These are phyloP conservation scores for Theobroma grandiflorum DNA, from an alignment of 441 rosid species.

Conservation along the genomic window DNA sequence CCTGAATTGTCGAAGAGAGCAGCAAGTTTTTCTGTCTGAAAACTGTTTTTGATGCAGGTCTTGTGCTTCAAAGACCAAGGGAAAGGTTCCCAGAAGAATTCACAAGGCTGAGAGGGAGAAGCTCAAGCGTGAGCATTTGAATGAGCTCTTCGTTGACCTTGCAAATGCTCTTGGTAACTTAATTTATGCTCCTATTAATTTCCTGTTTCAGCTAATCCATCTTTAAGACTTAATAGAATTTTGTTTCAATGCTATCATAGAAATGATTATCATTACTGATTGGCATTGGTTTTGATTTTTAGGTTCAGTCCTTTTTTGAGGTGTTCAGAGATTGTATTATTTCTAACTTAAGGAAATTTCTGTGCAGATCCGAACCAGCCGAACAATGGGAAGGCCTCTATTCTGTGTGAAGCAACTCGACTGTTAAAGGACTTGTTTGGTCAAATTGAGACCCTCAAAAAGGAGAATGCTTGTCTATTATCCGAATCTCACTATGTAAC, in stretches of 20 bases:
- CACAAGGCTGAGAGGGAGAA: conserved; percentile 95
- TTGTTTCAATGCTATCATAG: not conserved
- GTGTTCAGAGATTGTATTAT: conserved; percentile 6
- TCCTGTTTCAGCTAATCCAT: not conserved
- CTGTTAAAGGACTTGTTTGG: conserved; percentile 70
- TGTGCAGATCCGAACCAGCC: conserved; percentile 64
- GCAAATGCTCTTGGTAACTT: conserved; percentile 77
- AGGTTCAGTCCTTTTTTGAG: not conserved
- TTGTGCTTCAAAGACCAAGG: conserved; percentile 50
- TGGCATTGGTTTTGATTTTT: conserved; percentile 16
- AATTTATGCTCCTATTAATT: not conserved
- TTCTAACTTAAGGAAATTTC: conserved; percentile 26
- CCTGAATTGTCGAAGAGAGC: not conserved
- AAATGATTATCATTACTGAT: not conserved
- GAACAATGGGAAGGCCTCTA: conserved; percentile 85
- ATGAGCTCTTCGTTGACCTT: conserved; percentile 83
- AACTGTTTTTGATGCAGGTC: conserved; percentile 50
- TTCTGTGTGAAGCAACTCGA: conserved; percentile 73
- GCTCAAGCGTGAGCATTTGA: conserved; percentile 94
- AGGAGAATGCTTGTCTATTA: conserved; percentile 67
- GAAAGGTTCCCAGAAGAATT: conserved; percentile 75
- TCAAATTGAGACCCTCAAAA: conserved; percentile 72
- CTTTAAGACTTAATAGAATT: conserved; percentile 1
- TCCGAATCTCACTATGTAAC: conserved; percentile 89
- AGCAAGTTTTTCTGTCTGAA: conserved; percentile 14